Conservation (phyloP, 352 stramenopile species). For the Blastocystis sp. region DNA sequence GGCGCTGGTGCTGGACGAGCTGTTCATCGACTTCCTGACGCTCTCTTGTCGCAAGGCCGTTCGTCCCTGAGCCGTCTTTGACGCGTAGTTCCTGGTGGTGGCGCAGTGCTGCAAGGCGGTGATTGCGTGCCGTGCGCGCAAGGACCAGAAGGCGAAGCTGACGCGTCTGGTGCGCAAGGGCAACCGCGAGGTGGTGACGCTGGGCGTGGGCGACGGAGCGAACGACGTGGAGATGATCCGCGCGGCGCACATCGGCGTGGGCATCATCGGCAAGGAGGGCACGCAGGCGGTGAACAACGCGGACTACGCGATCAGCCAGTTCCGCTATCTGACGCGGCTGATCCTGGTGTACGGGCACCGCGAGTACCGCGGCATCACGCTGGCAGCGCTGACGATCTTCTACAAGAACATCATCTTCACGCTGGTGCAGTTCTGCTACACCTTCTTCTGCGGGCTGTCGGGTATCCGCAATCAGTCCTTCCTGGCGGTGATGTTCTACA, state of each 20-base stretch:
- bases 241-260: constrained; percentile 93
- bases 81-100: constrained; percentile 78
- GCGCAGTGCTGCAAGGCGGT: constrained; percentile 81
- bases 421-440: constrained; percentile 85
- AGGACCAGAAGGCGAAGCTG: constrained; percentile 86
- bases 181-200: constrained; percentile 69
- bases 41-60: constrained; percentile 17
- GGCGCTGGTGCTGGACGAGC: constrained; percentile 71
- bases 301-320: constrained; percentile 97
- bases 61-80: background rate
- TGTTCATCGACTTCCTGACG: constrained; percentile 63
- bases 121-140: constrained; percentile 85
- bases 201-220: constrained; percentile 95
- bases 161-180: constrained; percentile 73
- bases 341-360: constrained; percentile 94
- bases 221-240: constrained; percentile 99
- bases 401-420: constrained; percentile 97
- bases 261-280: constrained; percentile 95
- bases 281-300: constrained; percentile 94
- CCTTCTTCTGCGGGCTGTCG: constrained; percentile 88
- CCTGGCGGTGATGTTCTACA: constrained; percentile 32
- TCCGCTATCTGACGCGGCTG: constrained; percentile 90
- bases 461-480: constrained; percentile 72
- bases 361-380: constrained; percentile 93
- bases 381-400: constrained; percentile 92